Base-by-base conservation (phyloP, 257 asterid genomes). In the Orobanche coerulescens region DNA sequence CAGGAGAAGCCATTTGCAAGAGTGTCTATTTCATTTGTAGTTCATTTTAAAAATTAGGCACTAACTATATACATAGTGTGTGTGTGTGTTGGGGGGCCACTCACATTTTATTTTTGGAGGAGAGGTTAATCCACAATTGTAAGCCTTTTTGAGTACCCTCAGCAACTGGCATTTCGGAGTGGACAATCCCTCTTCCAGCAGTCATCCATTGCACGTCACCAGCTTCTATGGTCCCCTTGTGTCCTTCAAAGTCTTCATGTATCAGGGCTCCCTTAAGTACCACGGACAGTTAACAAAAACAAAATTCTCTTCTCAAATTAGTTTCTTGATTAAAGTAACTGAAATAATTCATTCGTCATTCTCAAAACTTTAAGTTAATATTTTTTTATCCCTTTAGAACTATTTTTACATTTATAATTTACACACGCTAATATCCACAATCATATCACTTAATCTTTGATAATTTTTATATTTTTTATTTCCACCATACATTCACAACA, bases 161-260 rank as follows among this genome's bases (percentile, higher is more conserved):
- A 2, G 83, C 61, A 5, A 95, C 90, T 66, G 96, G 94, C 90
- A 84, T 81, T 76, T 87, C 96, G 34, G 97, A 90, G 80, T 90
- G 97, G 70, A 90, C 89, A 36, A 90, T 87, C 14, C 97, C 97
- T 71, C 83, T 81, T 18, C 97, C 97, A 4, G 97, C 97, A 57
- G 94, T 87, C 97, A 90, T 85, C 97, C 97, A 90, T 57, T 90
- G 97, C 54, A 90, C 31, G 43, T 90, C 97, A 42, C 97, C 97
- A 1, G 87, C 82, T 69, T 78, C 79, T 22, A 90, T 83, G 20
- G 73, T 90, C 30, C 96, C 96, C 31, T 75, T 83, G 66, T 87
- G 96, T 2, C 97, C 96, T 40, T 75, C 89, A 64, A 87, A 90
- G 62, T 90, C 97, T 69, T 90, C 95, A 40, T 90, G 96, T 12